phyloP scores from a whole-genome alignment of 2,329 filamentous ascomycete species.

The Fusarium sp. region DNA sequence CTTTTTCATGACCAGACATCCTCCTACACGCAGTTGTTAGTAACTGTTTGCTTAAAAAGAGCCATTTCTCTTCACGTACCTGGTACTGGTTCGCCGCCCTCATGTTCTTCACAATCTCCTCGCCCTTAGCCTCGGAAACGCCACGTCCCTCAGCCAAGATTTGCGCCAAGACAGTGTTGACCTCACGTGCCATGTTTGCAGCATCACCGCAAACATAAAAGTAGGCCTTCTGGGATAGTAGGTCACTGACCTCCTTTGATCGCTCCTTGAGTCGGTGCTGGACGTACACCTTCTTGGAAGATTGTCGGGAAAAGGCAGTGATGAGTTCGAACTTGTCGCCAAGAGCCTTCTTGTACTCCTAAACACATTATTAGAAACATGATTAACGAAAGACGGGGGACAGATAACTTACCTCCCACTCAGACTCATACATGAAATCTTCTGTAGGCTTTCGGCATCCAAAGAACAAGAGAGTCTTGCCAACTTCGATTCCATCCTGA shows the following conservation, averaged over 20 bases:
- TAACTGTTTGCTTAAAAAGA: slow-evolving; percentile 4
- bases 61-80: slow-evolving; percentile 58
- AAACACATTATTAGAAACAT: slow-evolving; percentile 40
- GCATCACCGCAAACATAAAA: slow-evolving; percentile 99
- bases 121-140: slow-evolving; percentile 83
- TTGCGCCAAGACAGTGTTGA: slow-evolving; percentile 84
- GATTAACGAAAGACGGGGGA: too few species aligned
- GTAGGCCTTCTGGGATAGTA: slow-evolving; percentile 86
- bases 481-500: slow-evolving; percentile 80
- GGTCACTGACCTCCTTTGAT: slow-evolving; percentile 82
- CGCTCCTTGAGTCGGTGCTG: slow-evolving; percentile 90
- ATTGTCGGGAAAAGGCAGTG: slow-evolving; percentile 93
- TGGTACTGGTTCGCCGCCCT: slow-evolving; percentile 95
- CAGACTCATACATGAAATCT: slow-evolving; percentile 89
- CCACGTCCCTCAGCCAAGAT: slow-evolving; percentile 86
- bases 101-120: slow-evolving; percentile 98
- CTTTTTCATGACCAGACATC: slow-evolving; percentile 71
- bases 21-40: slow-evolving; percentile 58
- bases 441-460: slow-evolving; percentile 88
- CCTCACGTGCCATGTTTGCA: slow-evolving; percentile 94
- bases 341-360: slow-evolving; percentile 84
- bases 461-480: slow-evolving; percentile 90
- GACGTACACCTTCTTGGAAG: slow-evolving; percentile 90
- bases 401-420: slow-evolving; percentile 80
- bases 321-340: slow-evolving; percentile 90